A percentile compares a stretch with the other conserved stretches of the same genome.
Conservation (phyloP, 345 rosid genomes). For the Arabidopsis suecica region DNA sequence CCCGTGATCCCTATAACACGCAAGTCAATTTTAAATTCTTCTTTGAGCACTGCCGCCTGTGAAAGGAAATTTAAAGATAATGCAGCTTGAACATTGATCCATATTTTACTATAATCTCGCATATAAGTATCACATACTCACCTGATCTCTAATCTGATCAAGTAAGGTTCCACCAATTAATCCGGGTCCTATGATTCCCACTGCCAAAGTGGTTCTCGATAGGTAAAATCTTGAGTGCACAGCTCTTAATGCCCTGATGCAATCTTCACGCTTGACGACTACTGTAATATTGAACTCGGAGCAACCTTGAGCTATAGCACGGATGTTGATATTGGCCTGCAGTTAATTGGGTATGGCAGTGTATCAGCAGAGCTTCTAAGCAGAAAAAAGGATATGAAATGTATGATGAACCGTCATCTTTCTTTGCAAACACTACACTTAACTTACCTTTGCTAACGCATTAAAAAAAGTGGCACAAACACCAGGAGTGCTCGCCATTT, state of each 20-base stretch:
- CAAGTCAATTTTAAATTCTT: conserved; percentile 92
- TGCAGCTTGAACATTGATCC: conserved; percentile 1
- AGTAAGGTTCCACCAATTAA: conserved; percentile 91
- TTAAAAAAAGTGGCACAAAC: conserved; percentile 88
- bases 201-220: conserved; percentile 84
- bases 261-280: conserved; percentile 86
- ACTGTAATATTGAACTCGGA: conserved; percentile 94
- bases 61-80: conserved; percentile 29
- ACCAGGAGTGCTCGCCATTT: conserved; percentile 98
- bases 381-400: conserved; percentile 10
- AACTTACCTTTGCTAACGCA: conserved; percentile 88
- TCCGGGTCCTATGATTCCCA: conserved; percentile 97
- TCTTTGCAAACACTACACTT: conserved; percentile 19
- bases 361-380: conserved; percentile 25
- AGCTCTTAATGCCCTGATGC: conserved; percentile 91
- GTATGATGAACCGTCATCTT: neutral
- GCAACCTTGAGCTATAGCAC: conserved; percentile 99
- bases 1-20: conserved; percentile 94
- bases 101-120: neutral
- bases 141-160: conserved; percentile 95
- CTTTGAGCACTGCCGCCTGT: conserved; percentile 91
- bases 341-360: conserved; percentile 24
- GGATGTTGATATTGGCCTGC: conserved; percentile 93
- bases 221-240: conserved; percentile 95
- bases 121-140: conserved; percentile 30